Conservation (phyloP, 257 asterid genomes). For the Lavandula angustifolia region DNA sequence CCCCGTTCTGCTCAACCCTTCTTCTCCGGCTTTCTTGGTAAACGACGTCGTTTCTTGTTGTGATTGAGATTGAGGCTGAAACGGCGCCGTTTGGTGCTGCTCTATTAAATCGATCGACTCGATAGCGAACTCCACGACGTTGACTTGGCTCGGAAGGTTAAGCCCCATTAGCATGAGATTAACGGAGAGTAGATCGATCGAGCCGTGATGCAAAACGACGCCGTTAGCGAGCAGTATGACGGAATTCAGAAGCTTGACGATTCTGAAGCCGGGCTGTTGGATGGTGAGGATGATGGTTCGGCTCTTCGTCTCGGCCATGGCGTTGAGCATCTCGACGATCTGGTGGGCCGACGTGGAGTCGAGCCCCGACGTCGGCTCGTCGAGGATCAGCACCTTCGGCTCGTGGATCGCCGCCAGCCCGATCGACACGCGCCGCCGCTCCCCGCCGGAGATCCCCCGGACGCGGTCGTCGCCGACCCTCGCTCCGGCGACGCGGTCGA, state of each 20-base stretch:
- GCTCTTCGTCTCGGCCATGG: conserved; percentile 73
- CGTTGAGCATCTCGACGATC: conserved; percentile 73
- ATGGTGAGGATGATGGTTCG: conserved; percentile 75
- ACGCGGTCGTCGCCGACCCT: conserved; percentile 76
- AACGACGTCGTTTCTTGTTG: not conserved
- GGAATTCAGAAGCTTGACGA: conserved; percentile 65
- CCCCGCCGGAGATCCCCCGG: conserved; percentile 94
- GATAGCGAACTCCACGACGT: conserved; percentile 76
- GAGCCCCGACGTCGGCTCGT: conserved; percentile 95
- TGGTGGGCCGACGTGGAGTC: conserved; percentile 84
- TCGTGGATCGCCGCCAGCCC: conserved; percentile 87
- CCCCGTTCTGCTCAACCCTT: conserved; percentile 40
- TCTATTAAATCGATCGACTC: conserved; percentile 84
- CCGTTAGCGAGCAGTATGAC: conserved; percentile 75
- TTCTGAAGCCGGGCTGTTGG: conserved; percentile 87
- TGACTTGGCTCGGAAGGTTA: conserved; percentile 61
- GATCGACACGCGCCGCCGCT: conserved; percentile 85
- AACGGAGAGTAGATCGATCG: conserved; percentile 60
- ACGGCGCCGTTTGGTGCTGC: conserved; percentile 34
- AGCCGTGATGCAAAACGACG: conserved; percentile 74
- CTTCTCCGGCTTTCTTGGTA: too few species aligned
- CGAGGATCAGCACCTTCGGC: conserved; percentile 76
- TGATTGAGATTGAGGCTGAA: too few species aligned
- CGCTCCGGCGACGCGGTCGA: conserved; percentile 55
- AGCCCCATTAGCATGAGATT: conserved; percentile 63